Percentiles rank a stretch among this genome's conserved stretches.
phyloP scores from a whole-genome alignment of 2,329 filamentous ascomycete genomes.

The Aspergillus sp. region DNA sequence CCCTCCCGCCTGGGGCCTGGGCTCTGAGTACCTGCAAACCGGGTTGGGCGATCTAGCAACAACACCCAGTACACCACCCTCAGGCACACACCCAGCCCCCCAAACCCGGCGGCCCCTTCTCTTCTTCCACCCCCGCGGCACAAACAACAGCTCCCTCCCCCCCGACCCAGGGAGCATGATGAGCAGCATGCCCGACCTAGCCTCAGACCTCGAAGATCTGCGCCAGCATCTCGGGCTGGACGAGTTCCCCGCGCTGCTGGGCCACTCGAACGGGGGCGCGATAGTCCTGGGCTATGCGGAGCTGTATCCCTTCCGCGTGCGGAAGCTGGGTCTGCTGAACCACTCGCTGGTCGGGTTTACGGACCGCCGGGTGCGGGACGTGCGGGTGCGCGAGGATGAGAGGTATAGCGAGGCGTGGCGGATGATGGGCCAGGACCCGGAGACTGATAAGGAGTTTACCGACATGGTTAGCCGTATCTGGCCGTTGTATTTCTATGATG shows the following conservation, averaged over 20 bases:
- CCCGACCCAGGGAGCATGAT: conserved; percentile 7
- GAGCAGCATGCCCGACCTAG: conserved; percentile 13
- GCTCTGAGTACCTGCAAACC: conserved; percentile 12
- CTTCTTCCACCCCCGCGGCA: conserved; percentile 19
- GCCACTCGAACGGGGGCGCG: conserved; percentile 20
- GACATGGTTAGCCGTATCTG: conserved; percentile 8
- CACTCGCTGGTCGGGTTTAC: conserved; percentile 14
- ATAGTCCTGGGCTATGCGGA: conserved; percentile 21
- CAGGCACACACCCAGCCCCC: conserved; percentile 6
- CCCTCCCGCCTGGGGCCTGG: conserved; percentile 17
- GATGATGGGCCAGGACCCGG: neutral
- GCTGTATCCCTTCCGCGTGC: conserved; percentile 11
- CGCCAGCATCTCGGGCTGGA: conserved; percentile 14
- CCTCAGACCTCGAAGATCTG: conserved; percentile 16
- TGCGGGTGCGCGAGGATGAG: conserved; percentile 7
- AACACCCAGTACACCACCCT: too few relatives aligned
- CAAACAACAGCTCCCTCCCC: conserved; percentile 11
- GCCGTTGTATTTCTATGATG: conserved; percentile 18
- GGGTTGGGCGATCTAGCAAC: too few relatives aligned
- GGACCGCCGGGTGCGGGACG: conserved; percentile 4
- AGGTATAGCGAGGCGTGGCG: conserved; percentile 9
- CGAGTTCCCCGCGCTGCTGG: conserved; percentile 10
- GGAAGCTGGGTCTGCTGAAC: conserved; percentile 15
- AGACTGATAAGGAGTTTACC: conserved; percentile 12
- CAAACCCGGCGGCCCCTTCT: conserved; percentile 11